Conservation (phyloP, 495 filamentous ascomycete genomes). For the Echria macrotheca region DNA sequence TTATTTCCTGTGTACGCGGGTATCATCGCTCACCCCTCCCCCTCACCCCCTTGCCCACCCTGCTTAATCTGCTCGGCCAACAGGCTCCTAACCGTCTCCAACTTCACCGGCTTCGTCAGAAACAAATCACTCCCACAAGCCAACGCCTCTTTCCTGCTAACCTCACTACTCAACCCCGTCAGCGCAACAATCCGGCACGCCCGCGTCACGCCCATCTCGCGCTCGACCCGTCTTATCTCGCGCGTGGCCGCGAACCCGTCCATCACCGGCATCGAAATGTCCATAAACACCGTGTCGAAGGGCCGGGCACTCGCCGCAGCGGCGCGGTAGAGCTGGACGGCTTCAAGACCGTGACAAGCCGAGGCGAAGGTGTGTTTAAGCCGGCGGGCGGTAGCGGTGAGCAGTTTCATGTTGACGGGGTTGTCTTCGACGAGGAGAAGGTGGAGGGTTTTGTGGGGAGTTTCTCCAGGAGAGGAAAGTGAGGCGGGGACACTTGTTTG, state of each 20-base stretch:
- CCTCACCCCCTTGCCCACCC: no score
- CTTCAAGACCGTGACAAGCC: constrained; percentile 41
- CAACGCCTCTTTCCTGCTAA: constrained; percentile 59
- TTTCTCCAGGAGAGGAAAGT: constrained; percentile 25
- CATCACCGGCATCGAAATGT: constrained; percentile 65
- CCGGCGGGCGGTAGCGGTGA: constrained; percentile 54
- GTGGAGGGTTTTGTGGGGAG: constrained; percentile 17
- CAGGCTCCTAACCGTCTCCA: constrained; percentile 19
- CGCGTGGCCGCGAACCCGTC: constrained; percentile 54
- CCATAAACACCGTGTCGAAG: constrained; percentile 57
- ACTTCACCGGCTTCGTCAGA: constrained; percentile 62
- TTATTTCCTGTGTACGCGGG: no score
- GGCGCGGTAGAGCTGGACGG: constrained; percentile 33
- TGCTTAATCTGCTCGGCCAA: constrained; percentile 9
- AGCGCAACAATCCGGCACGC: constrained; percentile 63
- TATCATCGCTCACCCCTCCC: no score
- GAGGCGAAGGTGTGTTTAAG: constrained; percentile 36
- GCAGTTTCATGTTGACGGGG: constrained; percentile 65
- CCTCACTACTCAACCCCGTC: constrained; percentile 60
- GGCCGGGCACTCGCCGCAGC: constrained; percentile 13
- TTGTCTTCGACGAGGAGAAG: constrained; percentile 73
- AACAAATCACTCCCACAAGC: constrained; percentile 62
- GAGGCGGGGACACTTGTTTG: neutral
- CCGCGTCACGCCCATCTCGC: constrained; percentile 23
- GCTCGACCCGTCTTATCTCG: constrained; percentile 50